These are phyloP conservation scores for Sisymbrium altissimum DNA, from an alignment of 345 rosid species.

Conservation along the genomic window DNA sequence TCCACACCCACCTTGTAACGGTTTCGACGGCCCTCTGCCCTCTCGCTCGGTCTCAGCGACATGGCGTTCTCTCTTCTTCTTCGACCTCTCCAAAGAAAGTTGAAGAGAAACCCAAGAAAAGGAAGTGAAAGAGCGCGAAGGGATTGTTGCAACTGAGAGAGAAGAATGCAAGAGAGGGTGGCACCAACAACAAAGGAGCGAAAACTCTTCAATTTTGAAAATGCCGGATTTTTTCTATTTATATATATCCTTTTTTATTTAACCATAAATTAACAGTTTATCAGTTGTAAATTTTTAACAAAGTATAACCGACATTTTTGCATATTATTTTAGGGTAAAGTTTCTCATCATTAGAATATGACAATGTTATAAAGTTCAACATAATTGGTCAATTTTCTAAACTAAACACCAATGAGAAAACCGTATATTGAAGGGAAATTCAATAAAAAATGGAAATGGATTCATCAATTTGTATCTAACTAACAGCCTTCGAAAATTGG, in stretches of 20 bases:
- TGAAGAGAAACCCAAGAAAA: too few relatives aligned
- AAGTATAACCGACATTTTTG: too few relatives aligned
- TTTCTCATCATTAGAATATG: too few relatives aligned
- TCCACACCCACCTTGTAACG: slow-evolving; percentile 24
- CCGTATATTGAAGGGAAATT: too few relatives aligned
- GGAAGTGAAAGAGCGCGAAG: background rate
- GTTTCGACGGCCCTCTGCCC: slow-evolving; percentile 21
- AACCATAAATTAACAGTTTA: background rate
- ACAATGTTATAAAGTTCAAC: too few relatives aligned
- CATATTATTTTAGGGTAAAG: too few relatives aligned
- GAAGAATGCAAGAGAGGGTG: background rate
- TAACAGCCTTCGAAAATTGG: too few relatives aligned
- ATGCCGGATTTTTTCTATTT: background rate
- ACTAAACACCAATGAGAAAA: too few relatives aligned
- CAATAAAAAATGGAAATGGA: too few relatives aligned
- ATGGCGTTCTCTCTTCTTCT: slow-evolving; percentile 11
- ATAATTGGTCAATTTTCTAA: too few relatives aligned
- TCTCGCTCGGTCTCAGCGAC: slow-evolving; percentile 33
- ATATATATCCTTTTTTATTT: background rate
- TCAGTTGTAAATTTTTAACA: too few relatives aligned
- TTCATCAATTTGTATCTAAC: too few relatives aligned
- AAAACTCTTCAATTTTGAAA: background rate
- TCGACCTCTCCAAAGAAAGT: background rate
- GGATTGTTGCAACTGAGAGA: background rate
- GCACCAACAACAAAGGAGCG: background rate